A percentile compares a stretch with the other conserved stretches of the same genome.
phyloP scores from a whole-genome alignment of 768 basidiomycete genomes.

The Boletus patriciae region DNA sequence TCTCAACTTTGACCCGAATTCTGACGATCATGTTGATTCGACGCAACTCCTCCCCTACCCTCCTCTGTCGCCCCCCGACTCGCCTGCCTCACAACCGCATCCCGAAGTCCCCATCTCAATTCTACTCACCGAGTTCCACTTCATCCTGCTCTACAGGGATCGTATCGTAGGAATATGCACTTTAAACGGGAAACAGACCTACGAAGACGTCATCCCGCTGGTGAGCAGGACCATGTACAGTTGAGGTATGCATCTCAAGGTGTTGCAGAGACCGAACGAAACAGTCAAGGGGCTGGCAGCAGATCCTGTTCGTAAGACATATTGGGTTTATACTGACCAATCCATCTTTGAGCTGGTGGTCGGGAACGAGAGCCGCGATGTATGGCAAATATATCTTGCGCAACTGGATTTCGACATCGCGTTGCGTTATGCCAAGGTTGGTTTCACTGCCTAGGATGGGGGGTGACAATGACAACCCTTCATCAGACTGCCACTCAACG shows the following conservation, averaged over 20 bases:
- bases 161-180: constrained; percentile 74
- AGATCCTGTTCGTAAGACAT: constrained; percentile 86
- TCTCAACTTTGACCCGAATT: constrained; percentile 64
- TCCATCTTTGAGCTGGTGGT: constrained; percentile 87
- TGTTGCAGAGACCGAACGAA: constrained; percentile 69
- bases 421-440: constrained; percentile 77
- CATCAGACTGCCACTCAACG: constrained; percentile 84
- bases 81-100: constrained; percentile 15
- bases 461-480: constrained; percentile 1
- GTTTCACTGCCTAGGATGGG: constrained; percentile 11
- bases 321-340: constrained; percentile 90
- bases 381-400: constrained; percentile 89
- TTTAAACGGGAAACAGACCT: constrained; percentile 77
- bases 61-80: constrained; percentile 31
- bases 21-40: constrained; percentile 75
- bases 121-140: constrained; percentile 89
- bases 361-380: constrained; percentile 86
- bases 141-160: constrained; percentile 80
- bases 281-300: constrained; percentile 70
- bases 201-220: constrained; percentile 80
- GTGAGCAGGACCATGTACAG: constrained; percentile 44
- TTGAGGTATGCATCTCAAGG: constrained; percentile 5
- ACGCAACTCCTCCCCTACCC: constrained; percentile 83
- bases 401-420: constrained; percentile 78
- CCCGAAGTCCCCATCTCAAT: constrained; percentile 67